Evolutionary conservation across 768 basidiomycete genomes (phyloP).

Genomic region (Boletus eberwhitei): DNA sequence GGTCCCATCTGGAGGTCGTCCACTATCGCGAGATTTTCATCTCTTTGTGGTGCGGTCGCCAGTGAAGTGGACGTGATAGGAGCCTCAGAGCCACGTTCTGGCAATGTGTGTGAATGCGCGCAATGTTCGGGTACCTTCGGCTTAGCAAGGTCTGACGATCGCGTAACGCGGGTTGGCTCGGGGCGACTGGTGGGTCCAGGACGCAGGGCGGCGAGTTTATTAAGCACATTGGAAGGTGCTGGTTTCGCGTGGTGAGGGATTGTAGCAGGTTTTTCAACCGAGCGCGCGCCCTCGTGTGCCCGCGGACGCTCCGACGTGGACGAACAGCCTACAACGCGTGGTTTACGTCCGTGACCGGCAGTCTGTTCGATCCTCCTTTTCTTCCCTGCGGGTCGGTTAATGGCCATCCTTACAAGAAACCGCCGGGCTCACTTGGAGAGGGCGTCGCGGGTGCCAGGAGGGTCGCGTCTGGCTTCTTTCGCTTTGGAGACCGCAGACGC

Average conservation of each 20-base stretch:
- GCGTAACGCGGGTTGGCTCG: constrained; percentile 26
- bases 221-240: constrained; percentile 51
- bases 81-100: constrained; percentile 7
- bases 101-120: not conserved
- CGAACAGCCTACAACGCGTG: constrained; percentile 5
- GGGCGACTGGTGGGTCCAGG: constrained; percentile 17
- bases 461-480: constrained; percentile 40
- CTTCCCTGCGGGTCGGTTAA: constrained; percentile 27
- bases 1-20: constrained; percentile 81
- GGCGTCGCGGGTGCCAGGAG: constrained; percentile 52
- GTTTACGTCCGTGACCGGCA: constrained; percentile 19
- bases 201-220: constrained; percentile 44
- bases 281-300: constrained; percentile 10
- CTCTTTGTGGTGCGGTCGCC: constrained; percentile 32
- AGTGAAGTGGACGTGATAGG: constrained; percentile 3
- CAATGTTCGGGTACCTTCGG: constrained; percentile 9
- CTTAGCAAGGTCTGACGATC: constrained; percentile 26
- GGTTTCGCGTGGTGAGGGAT: constrained; percentile 28
- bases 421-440: constrained; percentile 58
- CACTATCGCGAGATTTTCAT: constrained; percentile 66
- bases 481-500: constrained; percentile 42
- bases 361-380: constrained; percentile 44
- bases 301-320: constrained; percentile 14
- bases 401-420: not conserved
- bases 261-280: constrained; percentile 1